phyloP scores from a whole-genome alignment of 2,329 filamentous ascomycete genomes.

The Gnomoniopsis sp. region DNA sequence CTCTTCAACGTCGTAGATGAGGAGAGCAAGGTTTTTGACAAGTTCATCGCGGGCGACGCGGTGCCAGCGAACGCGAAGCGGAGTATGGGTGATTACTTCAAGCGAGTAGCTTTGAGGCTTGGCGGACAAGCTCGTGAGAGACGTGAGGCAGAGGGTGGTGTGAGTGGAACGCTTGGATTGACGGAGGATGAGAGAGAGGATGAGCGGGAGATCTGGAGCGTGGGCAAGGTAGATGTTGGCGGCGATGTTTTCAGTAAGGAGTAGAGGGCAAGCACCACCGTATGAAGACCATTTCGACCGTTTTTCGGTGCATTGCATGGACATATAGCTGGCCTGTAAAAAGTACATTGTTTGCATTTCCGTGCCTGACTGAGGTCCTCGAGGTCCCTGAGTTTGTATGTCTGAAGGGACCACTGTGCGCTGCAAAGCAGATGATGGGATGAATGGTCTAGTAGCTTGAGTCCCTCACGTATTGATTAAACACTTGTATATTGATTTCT shows the following conservation, averaged over 20 bases:
- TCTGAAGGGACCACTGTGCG: background rate
- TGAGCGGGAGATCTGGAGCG: constrained; percentile 92
- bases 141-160: constrained; percentile 85
- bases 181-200: constrained; percentile 91
- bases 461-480: background rate
- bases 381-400: background rate
- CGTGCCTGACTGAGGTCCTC: background rate
- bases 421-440: background rate
- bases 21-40: constrained; percentile 83
- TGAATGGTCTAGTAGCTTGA: no score
- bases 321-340: background rate
- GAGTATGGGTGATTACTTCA: constrained; percentile 96
- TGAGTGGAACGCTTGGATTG: constrained; percentile 72
- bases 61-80: constrained; percentile 73
- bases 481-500: no score
- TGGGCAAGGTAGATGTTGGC: constrained; percentile 79
- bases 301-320: background rate
- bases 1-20: constrained; percentile 88
- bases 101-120: constrained; percentile 79
- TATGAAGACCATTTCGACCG: constrained; percentile 11
- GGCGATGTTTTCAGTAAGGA: constrained; percentile 55
- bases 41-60: constrained; percentile 72
- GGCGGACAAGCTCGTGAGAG: constrained; percentile 86
- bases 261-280: constrained; percentile 17
- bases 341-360: background rate